A percentile compares a stretch with the other conserved stretches of the same genome.
Conservation (phyloP, 352 stramenopile genomes). For the Globisporangium spiculum region DNA sequence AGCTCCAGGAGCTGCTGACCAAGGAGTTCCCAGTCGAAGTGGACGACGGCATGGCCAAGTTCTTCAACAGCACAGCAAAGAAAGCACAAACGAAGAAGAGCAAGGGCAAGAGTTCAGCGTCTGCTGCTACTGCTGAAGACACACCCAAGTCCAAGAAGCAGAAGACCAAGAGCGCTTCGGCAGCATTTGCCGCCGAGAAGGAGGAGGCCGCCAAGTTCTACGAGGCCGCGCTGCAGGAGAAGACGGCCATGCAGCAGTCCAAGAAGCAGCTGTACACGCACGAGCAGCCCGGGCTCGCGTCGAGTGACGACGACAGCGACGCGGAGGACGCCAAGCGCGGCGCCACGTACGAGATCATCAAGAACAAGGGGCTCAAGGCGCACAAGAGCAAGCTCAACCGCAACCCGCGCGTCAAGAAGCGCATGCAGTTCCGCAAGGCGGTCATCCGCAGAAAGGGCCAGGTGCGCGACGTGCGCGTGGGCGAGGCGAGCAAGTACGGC, state of each 20-base stretch:
- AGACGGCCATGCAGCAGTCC: constrained; percentile 47
- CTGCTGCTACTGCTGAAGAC: neutral
- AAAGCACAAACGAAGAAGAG: constrained; percentile 28
- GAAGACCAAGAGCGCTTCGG: constrained; percentile 32
- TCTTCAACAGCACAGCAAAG: constrained; percentile 39
- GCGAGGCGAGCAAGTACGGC: constrained; percentile 84
- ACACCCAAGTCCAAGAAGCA: constrained; percentile 40
- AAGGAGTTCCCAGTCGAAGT: constrained; percentile 56
- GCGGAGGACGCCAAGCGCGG: constrained; percentile 87
- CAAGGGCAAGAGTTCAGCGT: constrained; percentile 8
- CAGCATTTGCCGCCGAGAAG: constrained; percentile 37
- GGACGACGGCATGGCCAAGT: constrained; percentile 64
- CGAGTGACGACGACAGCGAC: constrained; percentile 67
- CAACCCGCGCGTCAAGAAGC: constrained; percentile 98
- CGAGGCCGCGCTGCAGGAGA: constrained; percentile 48
- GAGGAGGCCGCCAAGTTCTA: constrained; percentile 77
- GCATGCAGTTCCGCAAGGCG: constrained; percentile 97
- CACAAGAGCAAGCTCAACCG: constrained; percentile 98
- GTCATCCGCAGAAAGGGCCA: constrained; percentile 96
- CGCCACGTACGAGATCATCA: constrained; percentile 95
- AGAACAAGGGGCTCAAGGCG: constrained; percentile 97
- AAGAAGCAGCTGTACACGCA: constrained; percentile 84
- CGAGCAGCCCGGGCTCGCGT: constrained; percentile 47
- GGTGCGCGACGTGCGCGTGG: constrained; percentile 90
- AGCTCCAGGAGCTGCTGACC: constrained; percentile 67